Percentiles rank a stretch among this genome's conserved stretches.
Conservation (phyloP, 495 filamentous ascomycete genomes). For the Bombardia bombarda region DNA sequence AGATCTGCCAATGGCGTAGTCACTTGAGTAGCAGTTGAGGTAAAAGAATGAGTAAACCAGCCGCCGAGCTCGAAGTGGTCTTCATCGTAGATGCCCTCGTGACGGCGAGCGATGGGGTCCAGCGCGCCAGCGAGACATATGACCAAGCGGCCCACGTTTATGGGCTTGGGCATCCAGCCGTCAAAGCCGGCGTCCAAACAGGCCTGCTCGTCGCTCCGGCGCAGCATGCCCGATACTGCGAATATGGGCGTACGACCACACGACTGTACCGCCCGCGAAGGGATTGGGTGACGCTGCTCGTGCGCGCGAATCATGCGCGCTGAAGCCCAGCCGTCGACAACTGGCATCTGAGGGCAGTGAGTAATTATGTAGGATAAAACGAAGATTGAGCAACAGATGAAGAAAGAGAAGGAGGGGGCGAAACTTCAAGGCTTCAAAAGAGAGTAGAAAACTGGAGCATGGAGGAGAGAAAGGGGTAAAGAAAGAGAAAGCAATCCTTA, state of each 20-base stretch:
- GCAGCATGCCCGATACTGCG: conserved; percentile 15
- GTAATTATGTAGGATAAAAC: background rate
- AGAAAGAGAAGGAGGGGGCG: background rate
- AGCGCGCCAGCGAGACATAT: conserved; percentile 9
- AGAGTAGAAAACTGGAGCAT: background rate
- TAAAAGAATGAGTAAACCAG: conserved; percentile 14
- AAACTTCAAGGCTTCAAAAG: background rate
- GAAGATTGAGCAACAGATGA: background rate
- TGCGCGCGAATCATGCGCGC: conserved; percentile 12
- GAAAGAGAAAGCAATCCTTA: too few relatives aligned
- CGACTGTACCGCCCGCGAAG: conserved; percentile 10
- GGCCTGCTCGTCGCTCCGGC: conserved; percentile 10
- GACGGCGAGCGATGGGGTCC: conserved; percentile 1
- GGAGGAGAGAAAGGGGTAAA: too few relatives aligned
- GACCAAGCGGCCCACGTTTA: conserved; percentile 46
- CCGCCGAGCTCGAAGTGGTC: conserved; percentile 13
- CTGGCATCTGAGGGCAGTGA: conserved; percentile 10
- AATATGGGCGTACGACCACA: conserved; percentile 17
- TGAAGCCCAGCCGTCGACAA: conserved; percentile 15
- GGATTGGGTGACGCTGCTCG: conserved; percentile 8
- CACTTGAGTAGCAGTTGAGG: too few relatives aligned
- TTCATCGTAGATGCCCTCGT: conserved; percentile 7
- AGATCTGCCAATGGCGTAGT: too few relatives aligned
- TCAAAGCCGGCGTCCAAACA: conserved; percentile 40
- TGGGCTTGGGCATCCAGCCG: conserved; percentile 67